Conservation (phyloP, 1,139 yeast species). For the Geotrichum europaeum region DNA sequence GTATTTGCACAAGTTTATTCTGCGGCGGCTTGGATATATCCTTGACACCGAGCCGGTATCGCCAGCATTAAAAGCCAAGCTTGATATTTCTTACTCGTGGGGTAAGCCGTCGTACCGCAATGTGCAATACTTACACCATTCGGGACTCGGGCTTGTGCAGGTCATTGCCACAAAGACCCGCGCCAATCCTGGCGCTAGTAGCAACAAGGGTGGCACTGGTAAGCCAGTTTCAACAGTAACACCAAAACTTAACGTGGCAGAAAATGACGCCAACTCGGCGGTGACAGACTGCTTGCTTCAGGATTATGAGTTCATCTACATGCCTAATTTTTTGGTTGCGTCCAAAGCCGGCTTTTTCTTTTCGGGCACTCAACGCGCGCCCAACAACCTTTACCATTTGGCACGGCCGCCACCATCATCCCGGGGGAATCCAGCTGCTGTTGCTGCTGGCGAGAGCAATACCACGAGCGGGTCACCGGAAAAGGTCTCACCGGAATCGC, state of each 20-base stretch:
- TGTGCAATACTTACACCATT: constrained; percentile 81
- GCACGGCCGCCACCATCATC: background rate
- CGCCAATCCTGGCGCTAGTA: background rate
- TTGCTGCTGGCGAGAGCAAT: background rate
- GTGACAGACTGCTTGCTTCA: background rate
- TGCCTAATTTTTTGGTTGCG: background rate
- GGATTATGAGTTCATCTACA: background rate
- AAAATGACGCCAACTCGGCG: background rate
- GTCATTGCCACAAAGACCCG: constrained; percentile 60
- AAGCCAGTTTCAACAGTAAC: background rate
- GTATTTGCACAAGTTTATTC: constrained; percentile 55
- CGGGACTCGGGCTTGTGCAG: constrained; percentile 88
- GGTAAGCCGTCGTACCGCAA: constrained; percentile 76
- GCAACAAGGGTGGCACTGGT: background rate
- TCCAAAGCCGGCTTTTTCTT: background rate
- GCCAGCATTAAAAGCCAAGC: constrained; percentile 29
- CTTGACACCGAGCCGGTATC: constrained; percentile 66
- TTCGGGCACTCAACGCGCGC: background rate
- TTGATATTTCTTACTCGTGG: constrained; percentile 77
- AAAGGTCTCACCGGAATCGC: background rate
- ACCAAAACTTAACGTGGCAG: background rate
- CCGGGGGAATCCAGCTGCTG: no score
- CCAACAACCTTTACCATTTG: background rate
- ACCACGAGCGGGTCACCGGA: background rate
- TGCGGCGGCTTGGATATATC: constrained; percentile 65